A percentile compares a stretch with the other conserved stretches of the same genome.
These are phyloP conservation scores for Magnusiomyces suaveolens DNA, from an alignment of 1,139 yeast species.

Conservation along the genomic window DNA sequence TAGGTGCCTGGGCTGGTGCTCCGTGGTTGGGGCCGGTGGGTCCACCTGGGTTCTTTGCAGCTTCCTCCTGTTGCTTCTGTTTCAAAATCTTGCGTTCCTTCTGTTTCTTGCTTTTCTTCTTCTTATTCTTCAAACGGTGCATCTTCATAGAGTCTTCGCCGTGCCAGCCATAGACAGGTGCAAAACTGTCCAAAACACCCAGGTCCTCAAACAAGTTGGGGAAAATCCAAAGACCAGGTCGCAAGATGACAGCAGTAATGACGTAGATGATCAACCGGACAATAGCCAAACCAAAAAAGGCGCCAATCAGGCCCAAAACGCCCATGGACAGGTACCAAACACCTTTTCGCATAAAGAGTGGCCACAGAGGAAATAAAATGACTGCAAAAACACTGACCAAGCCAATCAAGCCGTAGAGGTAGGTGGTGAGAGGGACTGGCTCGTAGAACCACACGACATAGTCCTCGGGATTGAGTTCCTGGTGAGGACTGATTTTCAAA, in stretches of 20 bases:
- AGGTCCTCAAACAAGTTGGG: constrained; percentile 95
- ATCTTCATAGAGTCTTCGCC: constrained; percentile 30
- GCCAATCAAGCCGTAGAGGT: constrained; percentile 52
- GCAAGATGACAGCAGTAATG: constrained; percentile 47
- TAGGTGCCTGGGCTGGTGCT: constrained; percentile 4
- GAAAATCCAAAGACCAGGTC: constrained; percentile 84
- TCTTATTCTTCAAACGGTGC: constrained; percentile 27
- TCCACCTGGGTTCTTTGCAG: neutral
- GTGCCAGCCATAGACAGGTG: constrained; percentile 84
- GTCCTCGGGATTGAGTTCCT: constrained; percentile 63
- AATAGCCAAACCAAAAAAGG: constrained; percentile 70
- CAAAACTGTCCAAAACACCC: constrained; percentile 85
- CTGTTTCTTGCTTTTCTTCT: constrained; percentile 15
- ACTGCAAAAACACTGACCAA: constrained; percentile 61
- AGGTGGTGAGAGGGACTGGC: constrained; percentile 63
- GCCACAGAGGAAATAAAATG: constrained; percentile 95
- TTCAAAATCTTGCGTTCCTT: constrained; percentile 4
- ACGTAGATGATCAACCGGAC: constrained; percentile 66
- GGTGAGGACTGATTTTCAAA: constrained; percentile 54
- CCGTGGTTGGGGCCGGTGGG: constrained; percentile 7
- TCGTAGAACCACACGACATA: constrained; percentile 81
- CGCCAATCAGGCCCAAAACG: constrained; percentile 60
- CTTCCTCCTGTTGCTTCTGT: constrained; percentile 6
- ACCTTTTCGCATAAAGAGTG: constrained; percentile 74
- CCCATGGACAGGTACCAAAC: constrained; percentile 86